Base-by-base conservation (phyloP, 768 basidiomycete species). In the Amanita inopinata region DNA sequence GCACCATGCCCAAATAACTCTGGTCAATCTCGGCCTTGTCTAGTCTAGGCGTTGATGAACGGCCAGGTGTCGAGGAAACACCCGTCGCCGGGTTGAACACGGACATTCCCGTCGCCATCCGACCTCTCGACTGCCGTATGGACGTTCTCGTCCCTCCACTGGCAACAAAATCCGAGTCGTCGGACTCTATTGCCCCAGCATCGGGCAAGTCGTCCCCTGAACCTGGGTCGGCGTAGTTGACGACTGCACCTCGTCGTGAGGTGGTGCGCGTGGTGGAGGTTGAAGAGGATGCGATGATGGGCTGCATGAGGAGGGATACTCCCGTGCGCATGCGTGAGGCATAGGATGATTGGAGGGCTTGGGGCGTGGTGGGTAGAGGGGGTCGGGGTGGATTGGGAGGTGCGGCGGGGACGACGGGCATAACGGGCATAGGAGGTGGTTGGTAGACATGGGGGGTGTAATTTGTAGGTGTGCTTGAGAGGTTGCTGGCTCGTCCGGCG, bases 301-400 rank as follows among this genome's bases (percentile, higher is more conserved):
- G 96, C 55, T 99, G 96, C 61, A 98, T 73, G 51, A 99, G 77
- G 4, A 91, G 76, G 0, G 89, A 84, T 2, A 83, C 73, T 11
- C 96, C 96, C 0, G 94, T 93, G 18, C 86, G 80, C 39, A 98
- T 65, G n/a, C 94, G 76, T 4, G 92, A 85, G 0, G 91, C 68
- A 58, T 96, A 98, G 2, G 88, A 84, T 0, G 89, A 83, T 43
- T 77, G 71, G 10, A 79, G 63, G 0, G 84, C 92, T 56, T 97
- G 94, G 0, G 73, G 60, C 0, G 62, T 59, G 0, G 81, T 71
- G 0, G 80, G 73, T 22, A 90, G 63, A 27, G 74, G 75, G 3
- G 73, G 70, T 3, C 66, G 67, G 2, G 73, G 73, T 4, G 73
- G 74, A 41, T 74, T 76, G 3, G 66, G 70, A 2, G 62, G 57